A percentile compares a stretch with the other conserved stretches of the same genome.
Evolutionary conservation across 1,284 basidiomycete species (phyloP).

Genomic region (Ceratobasidium sp.): DNA sequence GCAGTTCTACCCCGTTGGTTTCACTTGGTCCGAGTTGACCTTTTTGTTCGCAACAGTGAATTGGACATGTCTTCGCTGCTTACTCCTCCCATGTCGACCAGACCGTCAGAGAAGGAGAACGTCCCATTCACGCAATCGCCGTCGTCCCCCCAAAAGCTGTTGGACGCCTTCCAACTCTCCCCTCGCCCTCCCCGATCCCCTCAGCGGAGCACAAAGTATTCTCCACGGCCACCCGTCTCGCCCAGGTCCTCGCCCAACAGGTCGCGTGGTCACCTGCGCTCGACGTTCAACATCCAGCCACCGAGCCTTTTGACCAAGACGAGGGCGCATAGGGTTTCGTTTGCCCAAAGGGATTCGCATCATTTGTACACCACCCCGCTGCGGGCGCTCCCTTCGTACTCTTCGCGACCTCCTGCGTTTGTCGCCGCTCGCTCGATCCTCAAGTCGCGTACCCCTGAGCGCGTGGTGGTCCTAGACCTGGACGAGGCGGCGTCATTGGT

Average conservation of each 20-base stretch:
- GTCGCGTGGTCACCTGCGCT: slow-evolving; percentile 13
- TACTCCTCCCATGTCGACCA: slow-evolving; percentile 35
- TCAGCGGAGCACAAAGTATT: slow-evolving; percentile 15
- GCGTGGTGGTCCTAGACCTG: slow-evolving; percentile 12
- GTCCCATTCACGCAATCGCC: slow-evolving; percentile 31
- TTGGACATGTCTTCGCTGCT: slow-evolving; percentile 14
- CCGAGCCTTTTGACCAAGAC: slow-evolving; percentile 29
- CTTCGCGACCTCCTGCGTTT: slow-evolving; percentile 10
- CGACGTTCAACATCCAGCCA: slow-evolving; percentile 27
- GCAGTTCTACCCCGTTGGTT: background rate
- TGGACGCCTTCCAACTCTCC: slow-evolving; percentile 27
- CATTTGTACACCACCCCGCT: slow-evolving; percentile 33
- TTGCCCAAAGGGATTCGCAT: slow-evolving; percentile 34
- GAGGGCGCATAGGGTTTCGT: slow-evolving; percentile 28
- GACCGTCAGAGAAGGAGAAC: slow-evolving; percentile 42
- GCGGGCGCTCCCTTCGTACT: slow-evolving; percentile 29
- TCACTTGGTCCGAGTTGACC: background rate
- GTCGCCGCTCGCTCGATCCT: slow-evolving; percentile 63
- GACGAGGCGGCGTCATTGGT: slow-evolving; percentile 1
- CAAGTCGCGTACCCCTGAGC: slow-evolving; percentile 60
- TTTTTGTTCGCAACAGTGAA: background rate
- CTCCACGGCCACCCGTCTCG: slow-evolving; percentile 26
- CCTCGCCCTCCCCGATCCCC: slow-evolving; percentile 15
- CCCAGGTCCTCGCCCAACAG: slow-evolving; percentile 31
- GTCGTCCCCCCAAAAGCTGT: slow-evolving; percentile 22